Evolutionary conservation across 2,329 filamentous ascomycete genomes (phyloP), one percentile per base, ranked within the genome.

Genomic region (Lachnellula suecica): DNA sequence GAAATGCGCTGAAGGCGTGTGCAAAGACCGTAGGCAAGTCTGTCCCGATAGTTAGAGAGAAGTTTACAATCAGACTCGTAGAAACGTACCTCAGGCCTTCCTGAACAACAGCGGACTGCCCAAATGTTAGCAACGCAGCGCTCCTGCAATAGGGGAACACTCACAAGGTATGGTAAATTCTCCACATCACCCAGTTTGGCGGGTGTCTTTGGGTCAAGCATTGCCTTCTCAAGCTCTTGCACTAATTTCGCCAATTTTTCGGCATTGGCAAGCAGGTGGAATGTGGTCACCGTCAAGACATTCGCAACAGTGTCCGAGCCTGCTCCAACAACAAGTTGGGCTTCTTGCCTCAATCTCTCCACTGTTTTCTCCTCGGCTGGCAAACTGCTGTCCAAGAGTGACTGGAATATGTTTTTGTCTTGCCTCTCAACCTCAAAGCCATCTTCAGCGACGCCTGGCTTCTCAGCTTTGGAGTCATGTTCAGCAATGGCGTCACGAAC

Each of bases 1-100:
- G 59, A 51, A 20, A 68, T 56, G 15, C 67, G 59, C 31, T 61
- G 57, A 7, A 66, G 58, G 15, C 69, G 65, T 24, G 59, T 59
- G 5, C 59, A 62, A 13, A 65, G 59, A 17, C 66, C 66, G 47
- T 66, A 59, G 24, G 58, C 57, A 10, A 60, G 52, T 60, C 17
- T 49, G 19, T n/a, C n/a, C n/a, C 17, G 11, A 4, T 10, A 19
- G 10, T 20, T 4, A 22, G 8, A 5, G 20, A 22, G 22, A 6
- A 15, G 19, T 40, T 4, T 9, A 40, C 5, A 40, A 5, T 40
- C 11, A 19, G 5, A 19, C 13, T 17, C 9, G n/a, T 9, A 29
- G n/a, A 7, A 13, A 34, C n/a, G 10, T 43, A 57, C 53, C 55
- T 58, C 41, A 58, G 38, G 10, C 53, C 53, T 47, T 59, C 57